These are phyloP conservation scores for Tilletia horrida DNA, from an alignment of 1,284 basidiomycete genomes.

Conservation along the genomic window DNA sequence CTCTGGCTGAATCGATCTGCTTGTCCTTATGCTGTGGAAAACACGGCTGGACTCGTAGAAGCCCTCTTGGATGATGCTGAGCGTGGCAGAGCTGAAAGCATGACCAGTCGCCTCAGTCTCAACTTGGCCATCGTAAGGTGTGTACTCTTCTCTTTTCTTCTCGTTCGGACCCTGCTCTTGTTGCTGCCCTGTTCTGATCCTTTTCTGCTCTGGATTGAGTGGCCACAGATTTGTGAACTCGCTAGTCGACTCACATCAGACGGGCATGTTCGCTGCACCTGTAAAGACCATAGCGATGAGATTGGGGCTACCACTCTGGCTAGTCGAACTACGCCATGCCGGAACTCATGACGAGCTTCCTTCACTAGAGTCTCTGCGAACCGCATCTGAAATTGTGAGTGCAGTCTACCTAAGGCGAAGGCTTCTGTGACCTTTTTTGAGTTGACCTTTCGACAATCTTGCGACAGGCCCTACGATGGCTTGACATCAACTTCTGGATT, in stretches of 20 bases:
- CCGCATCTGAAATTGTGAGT: conserved; percentile 62
- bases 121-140: conserved; percentile 14
- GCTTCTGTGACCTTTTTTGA: background rate
- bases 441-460: background rate
- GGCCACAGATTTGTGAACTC: conserved; percentile 68
- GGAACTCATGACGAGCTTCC: conserved; percentile 95
- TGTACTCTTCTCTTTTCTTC: background rate
- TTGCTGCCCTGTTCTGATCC: no score
- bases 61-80: conserved; percentile 37
- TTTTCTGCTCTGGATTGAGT: no score
- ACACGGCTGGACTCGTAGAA: conserved; percentile 43
- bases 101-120: conserved; percentile 11
- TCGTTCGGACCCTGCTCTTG: background rate
- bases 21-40: conserved; percentile 50
- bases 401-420: background rate
- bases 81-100: background rate
- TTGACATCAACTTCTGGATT: conserved; percentile 40
- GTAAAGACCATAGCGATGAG: conserved; percentile 83
- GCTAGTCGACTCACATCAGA: conserved; percentile 82
- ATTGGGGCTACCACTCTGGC: conserved; percentile 77
- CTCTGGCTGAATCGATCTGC: conserved; percentile 47
- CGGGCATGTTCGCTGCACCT: conserved; percentile 71
- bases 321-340: conserved; percentile 91
- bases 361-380: conserved; percentile 72
- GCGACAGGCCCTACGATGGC: conserved; percentile 39